Conservation (phyloP, 164 flowering plant species). For the Nelumbo lutea region DNA sequence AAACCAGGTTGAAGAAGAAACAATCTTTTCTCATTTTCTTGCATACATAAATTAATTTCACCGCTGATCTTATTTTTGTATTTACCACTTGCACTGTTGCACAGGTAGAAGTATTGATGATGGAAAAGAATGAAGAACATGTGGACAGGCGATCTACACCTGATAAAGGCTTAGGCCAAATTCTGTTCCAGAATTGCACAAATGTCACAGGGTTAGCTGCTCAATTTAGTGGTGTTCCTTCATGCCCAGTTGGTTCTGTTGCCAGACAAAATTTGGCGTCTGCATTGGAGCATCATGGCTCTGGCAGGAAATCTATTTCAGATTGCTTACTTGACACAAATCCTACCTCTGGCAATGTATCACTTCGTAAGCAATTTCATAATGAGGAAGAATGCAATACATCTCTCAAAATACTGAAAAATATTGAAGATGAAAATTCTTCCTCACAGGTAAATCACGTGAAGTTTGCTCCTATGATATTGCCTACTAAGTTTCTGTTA, state of each 20-base stretch:
- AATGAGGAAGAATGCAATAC: slow-evolving; percentile 46
- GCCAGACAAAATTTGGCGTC: slow-evolving; percentile 67
- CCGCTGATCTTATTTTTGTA: not conserved
- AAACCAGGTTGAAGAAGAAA: slow-evolving; percentile 57
- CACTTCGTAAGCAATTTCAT: slow-evolving; percentile 66
- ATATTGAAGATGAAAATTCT: slow-evolving; percentile 45
- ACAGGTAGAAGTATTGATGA: slow-evolving; percentile 74
- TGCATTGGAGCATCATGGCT: slow-evolving; percentile 75
- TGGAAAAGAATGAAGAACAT: slow-evolving; percentile 61
- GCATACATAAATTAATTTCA: not conserved
- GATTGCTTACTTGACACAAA: slow-evolving; percentile 49
- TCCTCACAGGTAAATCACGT: slow-evolving; percentile 39
- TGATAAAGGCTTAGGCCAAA: slow-evolving; percentile 35
- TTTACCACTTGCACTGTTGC: not conserved
- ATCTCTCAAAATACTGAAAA: slow-evolving; percentile 29
- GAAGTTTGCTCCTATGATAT: too few species aligned
- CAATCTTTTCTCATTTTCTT: not conserved
- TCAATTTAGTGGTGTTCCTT: slow-evolving; percentile 32
- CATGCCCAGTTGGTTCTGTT: slow-evolving; percentile 39
- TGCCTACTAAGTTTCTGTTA: too few species aligned
- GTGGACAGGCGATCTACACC: slow-evolving; percentile 38
- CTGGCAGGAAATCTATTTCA: slow-evolving; percentile 84
- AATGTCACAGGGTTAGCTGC: slow-evolving; percentile 29
- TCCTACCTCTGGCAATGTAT: slow-evolving; percentile 51
- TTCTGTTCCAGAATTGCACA: slow-evolving; percentile 40